Base-by-base conservation (phyloP, 164 flowering plant species). In the Umbilicus rupestris region DNA sequence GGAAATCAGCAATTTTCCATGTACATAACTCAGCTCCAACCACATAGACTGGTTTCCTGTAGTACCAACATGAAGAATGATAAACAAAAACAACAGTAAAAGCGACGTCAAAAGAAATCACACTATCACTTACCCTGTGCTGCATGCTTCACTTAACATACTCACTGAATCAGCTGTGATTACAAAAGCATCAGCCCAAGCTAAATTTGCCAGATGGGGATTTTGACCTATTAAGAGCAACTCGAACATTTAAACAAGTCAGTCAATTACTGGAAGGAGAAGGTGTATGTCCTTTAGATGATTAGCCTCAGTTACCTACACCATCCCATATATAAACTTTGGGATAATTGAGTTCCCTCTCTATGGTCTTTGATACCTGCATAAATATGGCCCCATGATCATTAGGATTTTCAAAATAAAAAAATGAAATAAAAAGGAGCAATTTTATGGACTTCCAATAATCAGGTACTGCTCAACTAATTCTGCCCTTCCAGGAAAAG, bases 1-100 rank as follows among this genome's bases (percentile, higher is more conserved):
- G 96, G 75, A 94, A 94, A 33, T 88, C 95, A 24, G 78, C 47
- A 24, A 87, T 78, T 73, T 91, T 94, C 99, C 99, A 94, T 41
- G 75, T 87, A 69, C 96, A 91, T 24, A 85, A 82, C 67, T 94
- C 95, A 46, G 84, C 82, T 71, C 99, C 99, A 71, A 84, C 73
- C n/a, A 91, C 88, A 77, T 94, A 94, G 30, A 91, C 99, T 69
- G 99, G 97, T 75, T 94, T 94, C 77, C 99, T 94, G 82, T 55
- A 72, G 65, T 22, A 17, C 29, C 42, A 55, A 55, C 3, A 55
- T 11, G 3, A 14, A 2, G 17, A 28, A 28, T 28, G 60, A 12
- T 10, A 29, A 26, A 3, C 19, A 20, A 12, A 50, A 26, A 55
- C 60, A 14, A 52, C 9, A 1, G 59, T 14, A 52, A 52, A 55